Conservation (phyloP, 805 yeast genomes). For the Nakazawaea ambrosiae region DNA sequence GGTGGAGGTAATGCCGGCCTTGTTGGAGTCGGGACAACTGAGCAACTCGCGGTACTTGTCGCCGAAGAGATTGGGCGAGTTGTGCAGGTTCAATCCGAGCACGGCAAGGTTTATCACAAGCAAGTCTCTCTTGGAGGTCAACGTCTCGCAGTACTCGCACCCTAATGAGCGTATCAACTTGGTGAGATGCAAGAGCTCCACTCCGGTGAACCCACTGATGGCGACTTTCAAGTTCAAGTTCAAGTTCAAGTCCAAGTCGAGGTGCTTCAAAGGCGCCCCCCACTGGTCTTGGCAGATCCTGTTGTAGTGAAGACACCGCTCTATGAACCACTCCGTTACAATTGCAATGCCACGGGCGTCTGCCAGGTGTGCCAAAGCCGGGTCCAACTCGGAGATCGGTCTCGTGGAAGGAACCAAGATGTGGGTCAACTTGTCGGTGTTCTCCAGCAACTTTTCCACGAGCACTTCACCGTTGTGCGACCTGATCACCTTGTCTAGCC, state of each 20-base stretch:
- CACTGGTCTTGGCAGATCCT: constrained; percentile 47
- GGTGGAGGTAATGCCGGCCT: constrained; percentile 31
- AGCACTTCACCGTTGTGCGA: constrained; percentile 39
- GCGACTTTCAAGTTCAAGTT: constrained; percentile 21
- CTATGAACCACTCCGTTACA: constrained; percentile 78
- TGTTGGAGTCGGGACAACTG: constrained; percentile 20
- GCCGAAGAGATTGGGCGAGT: constrained; percentile 35
- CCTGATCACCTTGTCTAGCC: constrained; percentile 33
- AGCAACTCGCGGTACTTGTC: constrained; percentile 20
- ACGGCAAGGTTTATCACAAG: constrained; percentile 46
- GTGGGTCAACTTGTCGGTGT: constrained; percentile 5
- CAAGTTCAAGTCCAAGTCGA: constrained; percentile 11
- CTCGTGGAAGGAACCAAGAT: constrained; percentile 21
- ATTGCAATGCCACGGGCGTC: constrained; percentile 21
- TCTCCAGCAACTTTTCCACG: constrained; percentile 14
- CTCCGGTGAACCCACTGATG: constrained; percentile 67
- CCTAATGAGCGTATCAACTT: constrained; percentile 53
- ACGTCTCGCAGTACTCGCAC: constrained; percentile 39
- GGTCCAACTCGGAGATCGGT: constrained; percentile 12
- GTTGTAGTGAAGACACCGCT: constrained; percentile 59
- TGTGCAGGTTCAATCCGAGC: constrained; percentile 31
- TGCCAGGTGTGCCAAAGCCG: constrained; percentile 10
- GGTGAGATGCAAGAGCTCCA: constrained; percentile 63
- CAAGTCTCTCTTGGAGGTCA: constrained; percentile 46
- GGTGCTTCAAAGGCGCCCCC: constrained; percentile 44